A percentile compares a stretch with the other conserved stretches of the same genome.
Conservation (phyloP, 768 basidiomycete genomes). For the Auricularia heimuer region DNA sequence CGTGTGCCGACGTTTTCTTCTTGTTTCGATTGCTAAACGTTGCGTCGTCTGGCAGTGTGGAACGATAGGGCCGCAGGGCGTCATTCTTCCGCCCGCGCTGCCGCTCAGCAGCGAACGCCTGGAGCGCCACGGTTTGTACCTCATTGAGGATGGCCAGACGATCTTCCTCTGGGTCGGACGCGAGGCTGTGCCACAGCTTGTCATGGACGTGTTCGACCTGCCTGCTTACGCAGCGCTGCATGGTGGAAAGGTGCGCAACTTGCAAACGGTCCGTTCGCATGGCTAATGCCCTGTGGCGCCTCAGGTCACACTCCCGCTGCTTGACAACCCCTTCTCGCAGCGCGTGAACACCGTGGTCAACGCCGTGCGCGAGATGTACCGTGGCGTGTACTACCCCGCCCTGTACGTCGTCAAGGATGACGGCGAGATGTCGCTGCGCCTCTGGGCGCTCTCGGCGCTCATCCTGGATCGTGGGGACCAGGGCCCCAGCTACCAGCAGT, state of each 20-base stretch:
- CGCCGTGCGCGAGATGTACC: conserved; percentile 88
- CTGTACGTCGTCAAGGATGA: conserved; percentile 97
- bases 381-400: conserved; percentile 88
- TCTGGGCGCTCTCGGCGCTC: conserved; percentile 91
- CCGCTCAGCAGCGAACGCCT: conserved; percentile 93
- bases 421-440: conserved; percentile 84
- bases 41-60: conserved; percentile 49
- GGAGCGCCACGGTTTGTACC: conserved; percentile 88
- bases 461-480: conserved; percentile 95
- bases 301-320: conserved; percentile 76
- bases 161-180: conserved; percentile 99
- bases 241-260: conserved; percentile 73
- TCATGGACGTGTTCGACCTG: conserved; percentile 90
- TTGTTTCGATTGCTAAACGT: conserved; percentile 3
- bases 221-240: conserved; percentile 80
- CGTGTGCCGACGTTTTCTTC: background rate
- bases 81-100: conserved; percentile 78
- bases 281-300: background rate
- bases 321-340: conserved; percentile 94
- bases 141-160: conserved; percentile 96
- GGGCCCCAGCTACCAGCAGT: conserved; percentile 93
- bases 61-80: conserved; percentile 79
- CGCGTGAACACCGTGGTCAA: conserved; percentile 88
- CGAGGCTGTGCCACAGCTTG: conserved; percentile 88
- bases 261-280: background rate